Base-by-base conservation (phyloP, 1,284 basidiomycete genomes). In the Pholiota adiposa region DNA sequence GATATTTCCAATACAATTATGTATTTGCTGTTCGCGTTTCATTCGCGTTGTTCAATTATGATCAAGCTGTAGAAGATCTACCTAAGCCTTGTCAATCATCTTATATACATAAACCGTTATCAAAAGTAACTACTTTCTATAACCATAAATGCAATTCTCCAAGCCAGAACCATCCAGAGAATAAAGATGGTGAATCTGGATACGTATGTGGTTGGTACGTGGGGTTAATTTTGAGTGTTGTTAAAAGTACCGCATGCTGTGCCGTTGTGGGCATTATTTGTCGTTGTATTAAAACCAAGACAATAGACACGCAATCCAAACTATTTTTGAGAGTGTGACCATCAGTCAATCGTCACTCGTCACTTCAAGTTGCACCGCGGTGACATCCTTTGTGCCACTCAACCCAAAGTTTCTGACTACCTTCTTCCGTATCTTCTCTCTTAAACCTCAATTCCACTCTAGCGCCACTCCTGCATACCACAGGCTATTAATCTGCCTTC, bases 401-500 rank as follows among this genome's bases (percentile, higher is more conserved):
- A 36, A 41, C 40, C 7, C 38, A n/a, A 23, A 3, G n/a, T 18
- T 54, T n/a, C 33, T 21, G 31, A 48, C 44, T 41, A 11, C 31
- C 16, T 44, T 23, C 31, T 18, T 36, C 18, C 5, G 25, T 53
- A 23, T 27, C 23, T 8, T 12, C 19, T 25, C 51, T 16, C 2
- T 18, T 12, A 25, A 18, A 11, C 21, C 2, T 40, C 38, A 19
- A n/a, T 23, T 43, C 12, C 38, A 25, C 38, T 7, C n/a, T 38
- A 53, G n/a, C 14, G 11, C 4, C 1, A 7, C 6, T 23, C 2
- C 21, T 43, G 2, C 34, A 34, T 43, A 33, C 48, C 49, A 33
- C 57, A 41, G 34, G 44, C 38, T 46, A 38, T 44, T 21, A 14
- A 5, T 55, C 33, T 55, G 18, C 38, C 50, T 59, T 36, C 48